Percentiles rank a stretch among this genome's conserved stretches.
Evolutionary conservation across 129 eudicot genomes (phyloP).

Genomic region (Erigeron canadensis): DNA sequence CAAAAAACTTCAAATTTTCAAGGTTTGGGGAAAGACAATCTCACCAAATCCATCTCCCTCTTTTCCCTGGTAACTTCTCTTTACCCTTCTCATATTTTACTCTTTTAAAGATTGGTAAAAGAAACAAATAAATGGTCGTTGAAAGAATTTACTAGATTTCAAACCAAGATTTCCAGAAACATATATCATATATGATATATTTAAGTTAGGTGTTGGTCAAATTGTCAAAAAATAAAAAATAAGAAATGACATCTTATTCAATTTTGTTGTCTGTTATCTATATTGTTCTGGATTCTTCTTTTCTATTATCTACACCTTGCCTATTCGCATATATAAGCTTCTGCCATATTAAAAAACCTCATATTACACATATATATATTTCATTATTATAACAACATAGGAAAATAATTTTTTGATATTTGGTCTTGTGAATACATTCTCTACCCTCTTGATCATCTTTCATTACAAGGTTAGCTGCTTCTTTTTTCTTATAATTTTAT

Average conservation of each 20-base stretch:
- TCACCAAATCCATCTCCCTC: slow-evolving; percentile 34
- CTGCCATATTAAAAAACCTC: not conserved
- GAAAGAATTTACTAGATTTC: slow-evolving; percentile 3
- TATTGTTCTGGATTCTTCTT: slow-evolving; percentile 2
- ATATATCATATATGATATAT: not conserved
- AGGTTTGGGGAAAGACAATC: slow-evolving; percentile 10
- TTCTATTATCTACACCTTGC: not conserved
- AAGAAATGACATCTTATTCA: slow-evolving; percentile 10
- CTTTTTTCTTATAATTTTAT: not conserved
- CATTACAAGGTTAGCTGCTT: slow-evolving; percentile 26
- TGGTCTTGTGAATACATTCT: not conserved
- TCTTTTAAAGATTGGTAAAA: not conserved
- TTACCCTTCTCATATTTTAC: not conserved
- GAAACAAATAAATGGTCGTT: not conserved
- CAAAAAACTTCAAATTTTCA: slow-evolving; percentile 15
- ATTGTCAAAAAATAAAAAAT: slow-evolving; percentile 17
- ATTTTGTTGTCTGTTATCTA: not conserved
- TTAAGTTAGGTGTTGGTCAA: slow-evolving; percentile 13
- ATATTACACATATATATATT: too few relatives aligned
- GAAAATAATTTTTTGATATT: not conserved
- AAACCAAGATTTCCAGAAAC: not conserved
- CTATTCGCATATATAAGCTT: not conserved
- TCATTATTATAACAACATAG: too few relatives aligned
- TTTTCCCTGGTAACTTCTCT: slow-evolving; percentile 17
- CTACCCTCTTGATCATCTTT: slow-evolving; percentile 28